These are phyloP conservation scores for Raffaelea ambrosiae DNA, from an alignment of 2,329 filamentous ascomycete genomes.

Conservation along the genomic window DNA sequence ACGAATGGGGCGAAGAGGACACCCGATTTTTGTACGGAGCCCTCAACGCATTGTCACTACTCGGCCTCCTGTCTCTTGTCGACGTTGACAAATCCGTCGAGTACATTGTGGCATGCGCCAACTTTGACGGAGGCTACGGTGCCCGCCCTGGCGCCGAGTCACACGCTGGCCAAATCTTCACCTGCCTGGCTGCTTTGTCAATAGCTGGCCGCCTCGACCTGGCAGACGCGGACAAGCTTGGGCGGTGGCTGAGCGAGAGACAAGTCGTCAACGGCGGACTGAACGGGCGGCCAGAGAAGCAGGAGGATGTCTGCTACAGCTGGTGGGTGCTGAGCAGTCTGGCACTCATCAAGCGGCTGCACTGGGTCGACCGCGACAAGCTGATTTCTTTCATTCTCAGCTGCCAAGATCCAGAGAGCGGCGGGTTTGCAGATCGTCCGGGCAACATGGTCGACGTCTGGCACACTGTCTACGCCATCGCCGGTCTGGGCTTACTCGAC, in stretches of 20 bases:
- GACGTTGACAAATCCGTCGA: slow-evolving; percentile 73
- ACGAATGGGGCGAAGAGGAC: slow-evolving; percentile 94
- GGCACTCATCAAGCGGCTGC: slow-evolving; percentile 75
- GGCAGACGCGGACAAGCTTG: slow-evolving; percentile 73
- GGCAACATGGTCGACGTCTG: slow-evolving; percentile 97
- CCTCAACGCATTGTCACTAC: slow-evolving; percentile 79
- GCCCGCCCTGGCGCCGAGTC: slow-evolving; percentile 85
- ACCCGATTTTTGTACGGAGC: slow-evolving; percentile 90
- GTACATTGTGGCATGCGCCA: slow-evolving; percentile 74
- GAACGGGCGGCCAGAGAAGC: slow-evolving; percentile 90
- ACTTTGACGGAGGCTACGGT: slow-evolving; percentile 92
- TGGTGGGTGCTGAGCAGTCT: slow-evolving; percentile 97
- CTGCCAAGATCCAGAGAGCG: slow-evolving; percentile 77
- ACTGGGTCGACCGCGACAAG: slow-evolving; percentile 87
- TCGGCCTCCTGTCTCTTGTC: slow-evolving; percentile 63
- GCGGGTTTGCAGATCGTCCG: slow-evolving; percentile 83
- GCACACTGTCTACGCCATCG: slow-evolving; percentile 84
- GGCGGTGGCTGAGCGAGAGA: slow-evolving; percentile 85
- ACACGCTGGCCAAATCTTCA: slow-evolving; percentile 92
- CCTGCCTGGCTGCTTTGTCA: slow-evolving; percentile 77
- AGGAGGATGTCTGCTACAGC: slow-evolving; percentile 95
- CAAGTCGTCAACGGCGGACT: slow-evolving; percentile 81
- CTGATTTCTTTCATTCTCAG: slow-evolving; percentile 74
- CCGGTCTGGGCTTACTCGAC: slow-evolving; percentile 76
- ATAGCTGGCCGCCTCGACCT: slow-evolving; percentile 77